phyloP scores from a whole-genome alignment of 31 red algal species.

The Bonnemaisonia californica region DNA sequence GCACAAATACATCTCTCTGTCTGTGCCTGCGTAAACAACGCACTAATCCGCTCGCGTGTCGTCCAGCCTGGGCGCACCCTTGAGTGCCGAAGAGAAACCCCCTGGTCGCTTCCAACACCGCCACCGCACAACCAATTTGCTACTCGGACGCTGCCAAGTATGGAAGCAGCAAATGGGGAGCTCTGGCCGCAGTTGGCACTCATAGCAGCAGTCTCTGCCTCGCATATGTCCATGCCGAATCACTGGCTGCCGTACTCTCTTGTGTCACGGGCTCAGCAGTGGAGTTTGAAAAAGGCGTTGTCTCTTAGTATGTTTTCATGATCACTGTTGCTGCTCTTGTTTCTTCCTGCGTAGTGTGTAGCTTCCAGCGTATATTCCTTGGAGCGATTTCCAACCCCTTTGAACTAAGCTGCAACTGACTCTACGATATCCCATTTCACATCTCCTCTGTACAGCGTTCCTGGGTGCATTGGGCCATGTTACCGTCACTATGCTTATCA shows the following conservation, averaged over 20 bases:
- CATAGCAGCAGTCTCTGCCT: conserved; percentile 54
- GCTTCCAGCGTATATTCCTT: no score
- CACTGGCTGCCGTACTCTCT: conserved; percentile 66
- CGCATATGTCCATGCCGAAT: conserved; percentile 71
- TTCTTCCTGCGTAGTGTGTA: no score
- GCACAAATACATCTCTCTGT: no score
- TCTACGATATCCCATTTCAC: no score
- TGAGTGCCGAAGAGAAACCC: no score
- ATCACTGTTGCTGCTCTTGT: neutral
- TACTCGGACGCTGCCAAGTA: neutral
- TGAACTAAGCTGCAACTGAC: no score
- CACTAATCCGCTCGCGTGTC: no score
- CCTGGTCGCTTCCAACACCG: neutral
- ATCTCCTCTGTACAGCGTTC: conserved; percentile 9
- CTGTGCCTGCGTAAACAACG: no score
- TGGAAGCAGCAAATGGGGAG: conserved; percentile 14
- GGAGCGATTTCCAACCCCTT: no score
- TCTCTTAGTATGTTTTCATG: conserved; percentile 31
- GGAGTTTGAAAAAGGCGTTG: conserved; percentile 30
- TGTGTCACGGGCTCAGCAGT: conserved; percentile 45
- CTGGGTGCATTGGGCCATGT: conserved; percentile 53
- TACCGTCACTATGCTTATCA: conserved; percentile 32
- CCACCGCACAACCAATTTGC: neutral
- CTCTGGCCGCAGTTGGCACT: conserved; percentile 50
- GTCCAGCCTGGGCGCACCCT: no score